These are phyloP conservation scores for Trichoderma lentiforme DNA, from an alignment of 2,329 filamentous ascomycete genomes.

Conservation along the genomic window DNA sequence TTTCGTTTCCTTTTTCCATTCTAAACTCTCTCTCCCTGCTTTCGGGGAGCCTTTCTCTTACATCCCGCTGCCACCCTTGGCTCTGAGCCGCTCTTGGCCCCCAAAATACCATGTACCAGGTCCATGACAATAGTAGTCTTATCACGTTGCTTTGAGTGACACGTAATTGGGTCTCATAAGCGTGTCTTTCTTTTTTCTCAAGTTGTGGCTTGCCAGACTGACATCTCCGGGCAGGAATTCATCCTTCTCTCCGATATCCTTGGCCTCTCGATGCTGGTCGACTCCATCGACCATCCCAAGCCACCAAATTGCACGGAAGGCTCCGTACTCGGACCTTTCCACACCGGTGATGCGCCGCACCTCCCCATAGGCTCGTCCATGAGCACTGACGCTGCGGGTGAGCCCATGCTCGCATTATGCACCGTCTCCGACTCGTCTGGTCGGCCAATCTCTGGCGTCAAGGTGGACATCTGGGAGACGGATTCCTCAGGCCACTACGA, in stretches of 20 bases:
- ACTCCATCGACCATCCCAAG: conserved; percentile 75
- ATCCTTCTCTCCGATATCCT: conserved; percentile 74
- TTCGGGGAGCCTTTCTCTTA: neutral
- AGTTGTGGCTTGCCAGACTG: neutral
- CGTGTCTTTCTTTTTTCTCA: neutral
- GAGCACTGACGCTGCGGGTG: conserved; percentile 61
- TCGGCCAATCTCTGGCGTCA: conserved; percentile 57
- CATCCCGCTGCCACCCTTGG: neutral
- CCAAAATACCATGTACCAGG: neutral
- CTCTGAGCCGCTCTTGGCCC: neutral
- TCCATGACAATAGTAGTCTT: neutral
- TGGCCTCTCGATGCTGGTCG: conserved; percentile 70
- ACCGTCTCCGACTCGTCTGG: conserved; percentile 60
- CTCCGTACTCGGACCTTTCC: conserved; percentile 77
- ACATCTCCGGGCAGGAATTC: conserved; percentile 53
- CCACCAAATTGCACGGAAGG: conserved; percentile 65
- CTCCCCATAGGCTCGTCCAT: conserved; percentile 54
- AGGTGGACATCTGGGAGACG: conserved; percentile 77
- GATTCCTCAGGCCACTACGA: conserved; percentile 73
- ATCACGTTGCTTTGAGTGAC: neutral
- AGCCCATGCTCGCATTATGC: conserved; percentile 65
- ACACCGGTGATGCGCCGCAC: conserved; percentile 65
- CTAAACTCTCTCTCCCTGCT: neutral
- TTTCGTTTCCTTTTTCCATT: neutral
- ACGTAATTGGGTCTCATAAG: neutral